Conservation (phyloP, 768 basidiomycete species). For the Brasilioporus rufonigricans region DNA sequence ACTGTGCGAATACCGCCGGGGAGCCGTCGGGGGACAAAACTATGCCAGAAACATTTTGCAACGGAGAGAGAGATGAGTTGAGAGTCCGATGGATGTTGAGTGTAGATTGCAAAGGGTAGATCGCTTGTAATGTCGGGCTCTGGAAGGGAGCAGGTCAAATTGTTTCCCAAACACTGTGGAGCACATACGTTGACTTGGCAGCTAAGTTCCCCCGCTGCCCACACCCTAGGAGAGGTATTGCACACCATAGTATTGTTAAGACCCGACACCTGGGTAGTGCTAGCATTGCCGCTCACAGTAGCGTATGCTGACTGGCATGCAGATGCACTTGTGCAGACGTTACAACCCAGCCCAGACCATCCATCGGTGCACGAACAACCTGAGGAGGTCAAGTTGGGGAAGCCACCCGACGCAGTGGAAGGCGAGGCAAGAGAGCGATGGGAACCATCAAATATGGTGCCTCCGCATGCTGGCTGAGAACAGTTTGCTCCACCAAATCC, state of each 20-base stretch:
- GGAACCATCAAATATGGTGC: constrained; percentile 74
- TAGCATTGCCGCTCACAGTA: constrained; percentile 37
- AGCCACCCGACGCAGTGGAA: constrained; percentile 37
- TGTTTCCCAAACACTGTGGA: not conserved
- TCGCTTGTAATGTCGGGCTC: constrained; percentile 80
- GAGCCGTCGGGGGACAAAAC: constrained; percentile 48
- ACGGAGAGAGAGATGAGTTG: constrained; percentile 64
- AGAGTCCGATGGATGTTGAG: constrained; percentile 80
- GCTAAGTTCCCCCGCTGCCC: constrained; percentile 78
- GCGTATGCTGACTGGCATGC: constrained; percentile 69
- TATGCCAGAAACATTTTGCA: constrained; percentile 33
- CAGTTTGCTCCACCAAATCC: constrained; percentile 79
- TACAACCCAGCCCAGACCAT: constrained; percentile 79
- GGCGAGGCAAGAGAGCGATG: constrained; percentile 48
- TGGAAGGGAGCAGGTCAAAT: constrained; percentile 27
- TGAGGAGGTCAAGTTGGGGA: constrained; percentile 65
- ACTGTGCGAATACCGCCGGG: constrained; percentile 60
- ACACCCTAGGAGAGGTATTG: constrained; percentile 67
- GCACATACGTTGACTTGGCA: constrained; percentile 77
- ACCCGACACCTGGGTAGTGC: constrained; percentile 29
- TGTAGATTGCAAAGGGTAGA: constrained; percentile 69
- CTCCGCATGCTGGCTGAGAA: constrained; percentile 71
- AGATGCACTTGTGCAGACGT: constrained; percentile 66
- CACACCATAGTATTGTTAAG: constrained; percentile 72
- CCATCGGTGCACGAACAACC: constrained; percentile 69